Evolutionary conservation across 495 filamentous ascomycete genomes (phyloP).

Genomic region (Aspergillus steynii): DNA sequence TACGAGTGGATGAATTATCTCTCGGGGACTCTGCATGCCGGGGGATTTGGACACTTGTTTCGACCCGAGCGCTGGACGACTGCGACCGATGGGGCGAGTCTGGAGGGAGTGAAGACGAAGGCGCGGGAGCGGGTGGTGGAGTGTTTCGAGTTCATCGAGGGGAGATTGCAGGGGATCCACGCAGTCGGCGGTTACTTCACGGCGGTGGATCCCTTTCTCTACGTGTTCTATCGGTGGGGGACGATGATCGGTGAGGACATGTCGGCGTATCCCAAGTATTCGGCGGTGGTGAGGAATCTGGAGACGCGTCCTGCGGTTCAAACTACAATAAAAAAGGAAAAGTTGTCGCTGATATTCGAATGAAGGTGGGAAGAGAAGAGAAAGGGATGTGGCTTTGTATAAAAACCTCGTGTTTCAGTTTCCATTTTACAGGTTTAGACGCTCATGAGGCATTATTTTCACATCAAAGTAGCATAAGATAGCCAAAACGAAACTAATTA

Average conservation of each 20-base stretch:
- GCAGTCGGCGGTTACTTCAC: constrained; percentile 34
- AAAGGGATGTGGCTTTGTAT: too few species aligned
- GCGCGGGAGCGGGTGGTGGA: neutral
- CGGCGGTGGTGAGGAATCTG: constrained; percentile 4
- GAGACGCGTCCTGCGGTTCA: neutral
- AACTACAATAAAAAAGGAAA: neutral
- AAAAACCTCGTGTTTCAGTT: too few species aligned
- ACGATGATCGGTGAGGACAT: constrained; percentile 9
- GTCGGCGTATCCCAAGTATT: constrained; percentile 29
- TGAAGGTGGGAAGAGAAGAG: too few species aligned
- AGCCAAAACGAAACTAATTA: too few species aligned
- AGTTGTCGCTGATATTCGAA: neutral
- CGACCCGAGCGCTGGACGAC: constrained; percentile 17
- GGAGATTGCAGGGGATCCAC: constrained; percentile 9
- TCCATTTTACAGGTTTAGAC: too few species aligned
- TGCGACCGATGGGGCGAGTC: constrained; percentile 13
- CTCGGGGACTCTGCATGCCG: constrained; percentile 34
- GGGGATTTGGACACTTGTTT: constrained; percentile 24
- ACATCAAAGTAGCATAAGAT: too few species aligned
- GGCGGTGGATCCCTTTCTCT: constrained; percentile 37
- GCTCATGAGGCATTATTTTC: too few species aligned
- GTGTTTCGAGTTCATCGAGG: constrained; percentile 1
- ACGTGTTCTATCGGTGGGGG: constrained; percentile 36
- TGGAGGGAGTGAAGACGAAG: constrained; percentile 1
- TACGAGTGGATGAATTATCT: constrained; percentile 44